These are phyloP conservation scores for Dioscorea alata DNA, from an alignment of 106 monocot species.

Conservation along the genomic window DNA sequence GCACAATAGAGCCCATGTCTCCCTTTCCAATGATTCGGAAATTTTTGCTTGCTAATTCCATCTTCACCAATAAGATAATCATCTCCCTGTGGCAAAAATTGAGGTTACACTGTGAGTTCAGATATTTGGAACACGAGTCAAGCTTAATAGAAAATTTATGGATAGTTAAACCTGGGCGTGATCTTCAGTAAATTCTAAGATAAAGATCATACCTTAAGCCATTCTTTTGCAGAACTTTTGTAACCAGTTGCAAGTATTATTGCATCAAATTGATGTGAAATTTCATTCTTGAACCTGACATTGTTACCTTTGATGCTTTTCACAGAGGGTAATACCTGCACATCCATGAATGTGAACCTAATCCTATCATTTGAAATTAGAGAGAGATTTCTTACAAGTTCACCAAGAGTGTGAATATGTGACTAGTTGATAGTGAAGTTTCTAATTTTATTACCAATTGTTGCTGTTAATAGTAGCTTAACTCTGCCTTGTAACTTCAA, in stretches of 20 bases:
- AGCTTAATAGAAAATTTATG: not conserved
- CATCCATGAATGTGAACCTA: not conserved
- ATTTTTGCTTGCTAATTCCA: slow-evolving; percentile 23
- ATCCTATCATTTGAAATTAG: too few relatives aligned
- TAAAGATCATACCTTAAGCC: slow-evolving; percentile 32
- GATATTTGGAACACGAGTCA: not conserved
- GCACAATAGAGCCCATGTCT: slow-evolving; percentile 31
- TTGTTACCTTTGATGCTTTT: slow-evolving; percentile 16
- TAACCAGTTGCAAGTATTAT: slow-evolving; percentile 60
- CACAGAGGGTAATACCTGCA: slow-evolving; percentile 3
- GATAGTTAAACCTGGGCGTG: too few relatives aligned
- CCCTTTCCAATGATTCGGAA: slow-evolving; percentile 37
- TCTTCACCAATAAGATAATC: slow-evolving; percentile 25
- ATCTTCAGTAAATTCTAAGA: too few relatives aligned
- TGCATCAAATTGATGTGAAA: slow-evolving; percentile 27
- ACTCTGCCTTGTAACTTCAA: too few relatives aligned
- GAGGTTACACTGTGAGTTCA: not conserved
- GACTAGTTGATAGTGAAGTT: too few relatives aligned
- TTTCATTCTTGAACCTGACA: slow-evolving; percentile 29
- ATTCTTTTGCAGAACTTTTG: slow-evolving; percentile 20
- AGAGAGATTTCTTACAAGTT: too few relatives aligned
- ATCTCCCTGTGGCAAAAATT: slow-evolving; percentile 8
- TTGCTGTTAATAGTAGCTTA: too few relatives aligned
- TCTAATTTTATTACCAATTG: too few relatives aligned
- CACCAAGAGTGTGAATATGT: too few relatives aligned